Base-by-base conservation (phyloP, 2,329 filamentous ascomycete species). In the Chaetomiaceae sp. region DNA sequence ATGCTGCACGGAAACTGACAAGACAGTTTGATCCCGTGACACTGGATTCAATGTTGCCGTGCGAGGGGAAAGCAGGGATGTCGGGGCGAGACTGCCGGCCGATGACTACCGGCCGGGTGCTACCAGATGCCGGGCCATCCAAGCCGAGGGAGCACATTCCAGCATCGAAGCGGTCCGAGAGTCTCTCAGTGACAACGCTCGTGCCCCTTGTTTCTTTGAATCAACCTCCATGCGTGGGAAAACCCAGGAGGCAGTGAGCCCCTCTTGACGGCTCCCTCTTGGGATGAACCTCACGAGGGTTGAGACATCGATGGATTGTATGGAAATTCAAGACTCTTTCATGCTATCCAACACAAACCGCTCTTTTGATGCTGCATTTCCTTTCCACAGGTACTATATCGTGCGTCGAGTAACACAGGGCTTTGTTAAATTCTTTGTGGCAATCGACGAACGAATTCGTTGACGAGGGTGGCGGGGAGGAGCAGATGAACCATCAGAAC, bases 1-100 rank as follows among this genome's bases (percentile, higher is more conserved):
- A 40, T 48, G 50, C 41, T 49, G 51, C 51, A 56, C 14, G 50
- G 20, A 47, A 41, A 23, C 51, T 55, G 55, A 48, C 53, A 58
- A 54, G 52, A 38, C 20, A 30, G 29, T 33, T 10, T 30, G 53
- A 40, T 59, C 56, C 53, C 53, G 56, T 61, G 58, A 62, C n/a
- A n/a, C n/a, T n/a, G n/a, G n/a, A n/a, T n/a, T n/a, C n/a, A n/a
- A n/a, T 47, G 52, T 33, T 42, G 14, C 20, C 36, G 45, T 48
- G 51, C 29, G 36, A 37, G 29, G 33, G 20, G 25, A 20, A 21
- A 29, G 43, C 43, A 45, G 37, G 38, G 44, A 25, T 48, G 33
- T 20, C n/a, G 18, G 10, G 20, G 33, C 21, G 20, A 33, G 36
- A 36, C 18, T 41, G 29, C 40, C 52, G 14, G 30, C 20, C 51